Conservation (phyloP, 2,329 filamentous ascomycete species). For the Aaosphaeria pasadenensis region DNA sequence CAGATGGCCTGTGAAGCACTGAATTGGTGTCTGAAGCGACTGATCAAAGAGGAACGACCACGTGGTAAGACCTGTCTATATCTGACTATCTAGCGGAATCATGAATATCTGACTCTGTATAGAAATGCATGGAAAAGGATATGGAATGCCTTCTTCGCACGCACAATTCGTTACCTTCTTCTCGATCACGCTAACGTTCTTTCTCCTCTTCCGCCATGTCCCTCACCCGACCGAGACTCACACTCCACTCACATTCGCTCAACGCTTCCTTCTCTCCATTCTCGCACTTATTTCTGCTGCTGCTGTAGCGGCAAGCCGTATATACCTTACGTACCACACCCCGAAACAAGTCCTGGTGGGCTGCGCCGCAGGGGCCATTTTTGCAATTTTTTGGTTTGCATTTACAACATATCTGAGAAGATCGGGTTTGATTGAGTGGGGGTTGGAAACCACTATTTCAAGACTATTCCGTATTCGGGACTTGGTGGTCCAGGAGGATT, state of each 20-base stretch:
- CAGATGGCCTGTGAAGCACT: conserved; percentile 88
- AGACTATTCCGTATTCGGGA: conserved; percentile 74
- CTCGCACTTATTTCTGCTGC: conserved; percentile 40
- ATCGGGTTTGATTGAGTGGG: conserved; percentile 69
- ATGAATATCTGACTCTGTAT: conserved; percentile 4
- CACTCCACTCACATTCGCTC: conserved; percentile 57
- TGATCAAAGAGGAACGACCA: conserved; percentile 90
- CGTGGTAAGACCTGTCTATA: conserved; percentile 50
- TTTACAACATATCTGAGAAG: conserved; percentile 65
- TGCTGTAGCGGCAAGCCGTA: conserved; percentile 70
- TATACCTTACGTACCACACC: conserved; percentile 94
- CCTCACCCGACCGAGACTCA: conserved; percentile 46
- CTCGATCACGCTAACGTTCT: conserved; percentile 77
- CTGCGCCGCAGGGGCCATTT: conserved; percentile 64
- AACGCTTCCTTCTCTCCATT: conserved; percentile 56
- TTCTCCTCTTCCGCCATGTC: conserved; percentile 75
- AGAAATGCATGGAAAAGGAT: conserved; percentile 83
- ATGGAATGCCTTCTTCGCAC: conserved; percentile 96
- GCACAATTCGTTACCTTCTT: conserved; percentile 95
- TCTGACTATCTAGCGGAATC: too few species aligned
- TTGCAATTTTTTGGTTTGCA: conserved; percentile 75
- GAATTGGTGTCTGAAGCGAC: conserved; percentile 85
- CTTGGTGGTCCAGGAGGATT: conserved; percentile 80
- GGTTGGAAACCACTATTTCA: conserved; percentile 62
- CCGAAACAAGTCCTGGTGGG: conserved; percentile 83